phyloP scores from a whole-genome alignment of 371 early-diverging fungal species.

The Nematocida ironsii region DNA sequence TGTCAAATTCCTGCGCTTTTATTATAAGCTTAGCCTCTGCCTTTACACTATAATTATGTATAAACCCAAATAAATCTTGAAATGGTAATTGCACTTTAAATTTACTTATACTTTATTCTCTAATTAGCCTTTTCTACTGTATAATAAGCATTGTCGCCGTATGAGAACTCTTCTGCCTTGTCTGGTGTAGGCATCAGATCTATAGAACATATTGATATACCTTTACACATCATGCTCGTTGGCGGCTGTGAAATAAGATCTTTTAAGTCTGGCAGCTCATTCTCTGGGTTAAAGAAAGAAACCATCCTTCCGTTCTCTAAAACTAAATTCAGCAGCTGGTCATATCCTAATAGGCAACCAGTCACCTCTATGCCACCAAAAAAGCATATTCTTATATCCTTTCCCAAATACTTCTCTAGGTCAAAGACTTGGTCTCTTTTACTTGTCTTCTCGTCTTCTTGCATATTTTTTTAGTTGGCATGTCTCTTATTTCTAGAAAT shows the following conservation, averaged over 20 bases:
- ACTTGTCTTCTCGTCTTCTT: constrained; percentile 44
- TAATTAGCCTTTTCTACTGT: neutral
- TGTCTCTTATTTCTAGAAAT: constrained; percentile 13
- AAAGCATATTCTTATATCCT: constrained; percentile 42
- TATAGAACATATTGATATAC: constrained; percentile 50
- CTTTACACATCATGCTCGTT: constrained; percentile 52
- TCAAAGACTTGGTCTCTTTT: constrained; percentile 57
- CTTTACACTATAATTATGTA: too few relatives aligned
- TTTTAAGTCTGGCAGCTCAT: neutral
- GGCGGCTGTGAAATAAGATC: neutral
- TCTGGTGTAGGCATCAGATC: constrained; percentile 13
- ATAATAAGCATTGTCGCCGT: neutral
- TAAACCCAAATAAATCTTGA: too few relatives aligned
- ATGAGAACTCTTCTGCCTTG: constrained; percentile 6
- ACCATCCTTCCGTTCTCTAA: constrained; percentile 37
- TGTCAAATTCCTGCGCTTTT: too few relatives aligned
- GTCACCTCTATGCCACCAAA: constrained; percentile 46
- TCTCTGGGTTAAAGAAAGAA: constrained; percentile 5
- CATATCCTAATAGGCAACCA: constrained; percentile 40
- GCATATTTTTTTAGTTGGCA: constrained; percentile 45
- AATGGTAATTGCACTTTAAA: too few relatives aligned
- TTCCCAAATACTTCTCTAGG: constrained; percentile 41
- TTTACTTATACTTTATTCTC: neutral
- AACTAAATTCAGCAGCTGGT: constrained; percentile 53
- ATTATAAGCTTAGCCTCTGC: too few relatives aligned